Evolutionary conservation across 1,139 yeast species (phyloP).

Genomic region (Arxiozyma bovina): DNA sequence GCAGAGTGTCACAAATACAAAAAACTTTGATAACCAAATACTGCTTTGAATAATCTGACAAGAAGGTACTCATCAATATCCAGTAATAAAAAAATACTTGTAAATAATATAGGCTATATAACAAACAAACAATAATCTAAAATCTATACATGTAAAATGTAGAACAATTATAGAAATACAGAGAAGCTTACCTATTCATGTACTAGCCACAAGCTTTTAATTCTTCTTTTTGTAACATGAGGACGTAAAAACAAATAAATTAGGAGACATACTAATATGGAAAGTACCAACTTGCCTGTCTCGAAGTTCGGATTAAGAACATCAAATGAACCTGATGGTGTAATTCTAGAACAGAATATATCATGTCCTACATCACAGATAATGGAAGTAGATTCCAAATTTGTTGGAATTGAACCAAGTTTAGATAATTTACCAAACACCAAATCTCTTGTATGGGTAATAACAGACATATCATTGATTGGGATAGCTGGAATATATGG

Average conservation of each 20-base stretch:
- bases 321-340: constrained; percentile 84
- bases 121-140: neutral
- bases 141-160: neutral
- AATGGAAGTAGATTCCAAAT: constrained; percentile 71
- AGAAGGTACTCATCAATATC: neutral
- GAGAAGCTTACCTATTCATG: constrained; percentile 10
- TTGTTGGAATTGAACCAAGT: constrained; percentile 53
- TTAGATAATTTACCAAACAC: constrained; percentile 17
- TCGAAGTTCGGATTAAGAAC: constrained; percentile 60
- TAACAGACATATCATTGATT: constrained; percentile 38
- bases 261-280: constrained; percentile 46
- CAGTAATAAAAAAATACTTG: neutral
- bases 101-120: too few species aligned
- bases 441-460: constrained; percentile 35
- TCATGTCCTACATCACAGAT: constrained; percentile 63
- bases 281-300: constrained; percentile 50
- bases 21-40: neutral
- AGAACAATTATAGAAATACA: neutral
- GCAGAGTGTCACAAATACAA: neutral
- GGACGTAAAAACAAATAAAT: constrained; percentile 47
- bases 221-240: constrained; percentile 44
- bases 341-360: constrained; percentile 63
- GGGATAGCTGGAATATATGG: constrained; percentile 62
- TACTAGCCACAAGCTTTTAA: constrained; percentile 34
- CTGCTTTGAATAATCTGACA: neutral